phyloP scores from a whole-genome alignment of 78 protist genomes.

The slime mould (Dictyostelium discoideum) region dicty_2.7 NC_007091.3:185001-185500 shows the following conservation, averaged over 20 bases:
- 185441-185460: background rate
- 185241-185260: too few relatives aligned
- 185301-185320: constrained; percentile 12
- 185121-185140: constrained; percentile 65
- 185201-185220: constrained; percentile 8
- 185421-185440: background rate
- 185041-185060: constrained; percentile 67
- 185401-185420: background rate
- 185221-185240: background rate
- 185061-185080: background rate
- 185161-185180: constrained; percentile 42
- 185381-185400: background rate
- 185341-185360: constrained; percentile 68
- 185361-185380: constrained; percentile 28
- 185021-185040: constrained; percentile 87
- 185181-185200: constrained; percentile 66
- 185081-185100: constrained; percentile 77
- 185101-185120: constrained; percentile 38
- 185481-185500: background rate
- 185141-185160: constrained; percentile 71
- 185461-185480: background rate
- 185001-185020: constrained; percentile 93
- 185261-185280: background rate
- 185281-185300: background rate
- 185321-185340: constrained; percentile 24